Evolutionary conservation across 805 yeast species (phyloP), one percentile per base, ranked within the genome.

Genomic region (Metschnikowia kunwiensis): DNA sequence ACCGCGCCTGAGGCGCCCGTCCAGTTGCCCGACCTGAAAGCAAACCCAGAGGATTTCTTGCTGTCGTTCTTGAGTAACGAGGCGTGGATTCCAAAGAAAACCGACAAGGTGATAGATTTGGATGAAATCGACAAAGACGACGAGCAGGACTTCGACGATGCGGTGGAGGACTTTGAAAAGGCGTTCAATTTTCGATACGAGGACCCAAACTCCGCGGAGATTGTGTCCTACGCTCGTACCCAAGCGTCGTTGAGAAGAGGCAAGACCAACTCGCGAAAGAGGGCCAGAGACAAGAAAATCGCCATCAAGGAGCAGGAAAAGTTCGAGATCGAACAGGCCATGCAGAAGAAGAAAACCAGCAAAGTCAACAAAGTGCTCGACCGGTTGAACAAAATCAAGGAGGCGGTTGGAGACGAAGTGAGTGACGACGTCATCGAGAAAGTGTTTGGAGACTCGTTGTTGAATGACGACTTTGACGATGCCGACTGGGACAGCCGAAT

Each of bases 141-240:
- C 38, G 94, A 87, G 50, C 91, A 82, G 31, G 93, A 85, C 37
- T 89, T 89, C 54, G 97, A 91, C 32, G 85, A 86, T 27, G 93
- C 94, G 2, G 96, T 84, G 5, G 98, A 93, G 51, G 69, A 78
- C 53, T 88, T 86, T 52, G 98, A 93, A 61, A 78, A 79, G 45
- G 96, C 95, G 0, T 91, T 89, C 64, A 93, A 93, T 55, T 91
- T 91, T 72, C 76, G 98, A 57, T 93, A 76, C 58, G 98, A 93
- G 62, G 97, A 89, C 53, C 88, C 95, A 11, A 78, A 80, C 47
- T 75, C 96, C 5, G 86, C 91, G 0, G 96, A 91, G 53, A 86
- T 93, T 59, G 82, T 89, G 13, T 82, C 95, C 12, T 93, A 91
- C 66, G 97, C 97, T 2, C 87, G 98, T 75, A 82, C 71, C 27